phyloP scores from a whole-genome alignment of 2,329 filamentous ascomycete genomes.

The Penicillium hesseltinei region DNA sequence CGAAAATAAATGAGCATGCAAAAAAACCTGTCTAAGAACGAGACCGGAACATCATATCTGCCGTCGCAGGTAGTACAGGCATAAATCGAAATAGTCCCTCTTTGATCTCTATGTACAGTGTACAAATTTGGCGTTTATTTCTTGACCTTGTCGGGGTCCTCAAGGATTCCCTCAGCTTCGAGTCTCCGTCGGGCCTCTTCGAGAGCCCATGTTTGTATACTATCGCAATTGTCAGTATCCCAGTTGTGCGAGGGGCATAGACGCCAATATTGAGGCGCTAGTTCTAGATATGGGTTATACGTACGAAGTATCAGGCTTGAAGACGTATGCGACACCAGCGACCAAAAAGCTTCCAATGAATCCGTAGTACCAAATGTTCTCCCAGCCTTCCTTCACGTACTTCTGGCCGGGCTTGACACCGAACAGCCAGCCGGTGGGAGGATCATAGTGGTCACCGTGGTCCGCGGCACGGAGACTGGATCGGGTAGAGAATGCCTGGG shows the following conservation, averaged over 20 bases:
- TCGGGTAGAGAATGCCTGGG: slow-evolving; percentile 43
- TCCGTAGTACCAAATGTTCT: slow-evolving; percentile 79
- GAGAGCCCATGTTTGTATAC: slow-evolving; percentile 98
- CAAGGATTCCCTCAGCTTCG: slow-evolving; percentile 90
- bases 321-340: slow-evolving; percentile 78
- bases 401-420: slow-evolving; percentile 94
- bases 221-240: slow-evolving; percentile 43
- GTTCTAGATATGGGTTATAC: slow-evolving; percentile 43
- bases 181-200: slow-evolving; percentile 94
- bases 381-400: slow-evolving; percentile 94
- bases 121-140: slow-evolving; percentile 44
- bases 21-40: slow-evolving; percentile 36
- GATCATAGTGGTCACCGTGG: slow-evolving; percentile 80
- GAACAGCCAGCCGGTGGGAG: slow-evolving; percentile 88
- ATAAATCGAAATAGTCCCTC: slow-evolving; percentile 31
- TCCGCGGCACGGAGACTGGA: slow-evolving; percentile 45
- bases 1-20: slow-evolving; percentile 30
- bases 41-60: slow-evolving; percentile 32
- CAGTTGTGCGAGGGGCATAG: neutral
- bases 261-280: neutral
- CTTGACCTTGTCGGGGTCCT: slow-evolving; percentile 65
- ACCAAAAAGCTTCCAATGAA: slow-evolving; percentile 75
- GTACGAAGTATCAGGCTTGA: slow-evolving; percentile 98
- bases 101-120: slow-evolving; percentile 43
- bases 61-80: slow-evolving; percentile 30